Evolutionary conservation across 1,284 basidiomycete genomes (phyloP).

Genomic region (Athelia sp.): DNA sequence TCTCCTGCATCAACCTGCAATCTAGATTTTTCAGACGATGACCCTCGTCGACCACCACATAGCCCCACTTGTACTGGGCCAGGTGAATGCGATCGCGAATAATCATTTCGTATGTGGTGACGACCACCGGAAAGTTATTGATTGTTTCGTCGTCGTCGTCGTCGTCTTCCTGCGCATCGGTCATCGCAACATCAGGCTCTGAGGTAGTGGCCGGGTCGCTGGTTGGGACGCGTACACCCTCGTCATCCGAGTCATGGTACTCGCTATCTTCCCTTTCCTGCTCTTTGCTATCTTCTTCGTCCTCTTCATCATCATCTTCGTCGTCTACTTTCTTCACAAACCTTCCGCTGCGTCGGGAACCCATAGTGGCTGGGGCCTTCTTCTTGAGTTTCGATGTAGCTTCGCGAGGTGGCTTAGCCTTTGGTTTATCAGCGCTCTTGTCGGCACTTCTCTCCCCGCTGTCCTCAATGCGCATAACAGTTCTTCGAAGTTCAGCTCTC

Average conservation of each 20-base stretch:
- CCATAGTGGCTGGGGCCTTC: constrained; percentile 6
- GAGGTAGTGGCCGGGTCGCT: constrained; percentile 1
- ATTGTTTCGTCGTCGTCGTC: constrained; percentile 3
- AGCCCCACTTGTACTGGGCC: constrained; percentile 77
- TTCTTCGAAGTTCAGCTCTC: constrained; percentile 69
- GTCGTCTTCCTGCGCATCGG: neutral
- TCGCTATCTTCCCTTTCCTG: constrained; percentile 9
- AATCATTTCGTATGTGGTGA: constrained; percentile 94
- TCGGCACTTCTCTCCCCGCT: constrained; percentile 6
- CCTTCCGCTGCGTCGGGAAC: constrained; percentile 5
- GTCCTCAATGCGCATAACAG: constrained; percentile 36
- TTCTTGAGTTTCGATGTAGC: constrained; percentile 16
- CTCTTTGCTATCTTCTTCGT: constrained; percentile 14
- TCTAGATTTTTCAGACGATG: constrained; percentile 93
- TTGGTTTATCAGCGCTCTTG: constrained; percentile 14
- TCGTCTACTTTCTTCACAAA: constrained; percentile 5
- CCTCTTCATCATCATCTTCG: constrained; percentile 12
- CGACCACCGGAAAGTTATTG: constrained; percentile 66
- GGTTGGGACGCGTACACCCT: neutral
- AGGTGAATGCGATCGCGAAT: constrained; percentile 77
- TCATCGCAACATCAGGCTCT: constrained; percentile 17
- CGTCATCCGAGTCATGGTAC: constrained; percentile 1
- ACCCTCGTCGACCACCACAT: constrained; percentile 94
- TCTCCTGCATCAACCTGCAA: constrained; percentile 85
- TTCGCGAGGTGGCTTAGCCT: constrained; percentile 16